These are phyloP conservation scores for Suhomyces kunorum DNA, from an alignment of 1,139 yeast species.

Conservation along the genomic window DNA sequence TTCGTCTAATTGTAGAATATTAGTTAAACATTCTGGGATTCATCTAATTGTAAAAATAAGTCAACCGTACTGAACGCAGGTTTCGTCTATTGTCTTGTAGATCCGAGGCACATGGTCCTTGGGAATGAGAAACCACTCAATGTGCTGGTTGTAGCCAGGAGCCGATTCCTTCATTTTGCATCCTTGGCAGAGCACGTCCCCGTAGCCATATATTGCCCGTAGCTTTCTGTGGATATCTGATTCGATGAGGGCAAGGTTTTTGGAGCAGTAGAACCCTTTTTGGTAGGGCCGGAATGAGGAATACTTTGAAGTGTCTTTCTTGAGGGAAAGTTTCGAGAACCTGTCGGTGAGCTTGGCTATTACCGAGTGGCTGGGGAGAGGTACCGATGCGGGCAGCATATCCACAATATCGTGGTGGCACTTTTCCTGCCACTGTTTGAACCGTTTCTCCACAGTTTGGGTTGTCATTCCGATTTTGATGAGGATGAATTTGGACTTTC, in stretches of 20 bases:
- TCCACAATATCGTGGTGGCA: slow-evolving; percentile 50
- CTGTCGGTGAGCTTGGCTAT: slow-evolving; percentile 7
- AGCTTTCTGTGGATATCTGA: slow-evolving; percentile 39
- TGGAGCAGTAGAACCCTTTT: slow-evolving; percentile 37
- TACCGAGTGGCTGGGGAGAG: slow-evolving; percentile 2
- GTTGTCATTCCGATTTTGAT: slow-evolving; percentile 61
- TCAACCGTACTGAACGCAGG: slow-evolving; percentile 19
- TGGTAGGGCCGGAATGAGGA: slow-evolving; percentile 6
- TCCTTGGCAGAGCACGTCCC: slow-evolving; percentile 45
- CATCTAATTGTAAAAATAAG: no score
- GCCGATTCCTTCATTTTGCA: slow-evolving; percentile 22
- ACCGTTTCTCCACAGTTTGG: slow-evolving; percentile 41
- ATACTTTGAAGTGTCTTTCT: not conserved
- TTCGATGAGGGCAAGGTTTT: slow-evolving; percentile 39
- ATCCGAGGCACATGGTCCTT: slow-evolving; percentile 40
- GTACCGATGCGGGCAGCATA: slow-evolving; percentile 27
- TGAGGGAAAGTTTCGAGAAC: slow-evolving; percentile 13
- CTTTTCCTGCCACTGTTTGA: slow-evolving; percentile 56
- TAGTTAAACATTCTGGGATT: no score
- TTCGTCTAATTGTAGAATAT: no score
- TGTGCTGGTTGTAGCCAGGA: slow-evolving; percentile 40
- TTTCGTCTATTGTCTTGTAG: slow-evolving; percentile 41
- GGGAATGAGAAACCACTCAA: slow-evolving; percentile 62
- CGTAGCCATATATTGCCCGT: slow-evolving; percentile 42
- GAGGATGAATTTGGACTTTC: slow-evolving; percentile 39